Percentiles rank a stretch among this genome's conserved stretches.
Evolutionary conservation across 176 grass and related monocot genomes (phyloP).

Genomic region (Chloris gayana): DNA sequence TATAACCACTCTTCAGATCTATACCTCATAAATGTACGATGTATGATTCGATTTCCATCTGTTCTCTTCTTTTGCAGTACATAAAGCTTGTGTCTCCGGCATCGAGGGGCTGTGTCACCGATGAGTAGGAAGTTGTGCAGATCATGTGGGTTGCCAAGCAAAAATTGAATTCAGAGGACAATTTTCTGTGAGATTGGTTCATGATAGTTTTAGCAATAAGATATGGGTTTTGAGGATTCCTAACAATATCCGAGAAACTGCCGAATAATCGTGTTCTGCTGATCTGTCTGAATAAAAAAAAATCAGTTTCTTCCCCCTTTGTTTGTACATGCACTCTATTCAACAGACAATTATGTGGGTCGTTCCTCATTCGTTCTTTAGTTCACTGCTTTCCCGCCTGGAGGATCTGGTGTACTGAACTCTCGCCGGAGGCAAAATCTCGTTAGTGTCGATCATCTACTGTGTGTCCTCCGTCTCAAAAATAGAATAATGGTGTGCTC

Average conservation of each 20-base stretch:
- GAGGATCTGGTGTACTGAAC: not conserved
- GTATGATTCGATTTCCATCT: not conserved
- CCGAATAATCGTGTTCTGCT: conserved; percentile 17
- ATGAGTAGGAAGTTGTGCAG: conserved; percentile 52
- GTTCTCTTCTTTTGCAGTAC: conserved; percentile 59
- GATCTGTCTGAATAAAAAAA: not conserved
- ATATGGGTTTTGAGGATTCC: conserved; percentile 12
- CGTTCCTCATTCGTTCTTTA: too few relatives aligned
- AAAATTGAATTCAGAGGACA: not conserved
- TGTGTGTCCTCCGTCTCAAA: too few relatives aligned
- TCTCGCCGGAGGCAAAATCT: not conserved
- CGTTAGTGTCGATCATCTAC: too few relatives aligned
- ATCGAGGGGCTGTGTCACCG: conserved; percentile 82
- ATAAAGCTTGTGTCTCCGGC: conserved; percentile 87
- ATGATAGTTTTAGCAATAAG: conserved; percentile 36
- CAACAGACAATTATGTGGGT: not conserved
- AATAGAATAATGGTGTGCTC: too few relatives aligned
- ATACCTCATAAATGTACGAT: not conserved
- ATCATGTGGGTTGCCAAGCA: not conserved
- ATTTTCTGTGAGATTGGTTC: conserved; percentile 14
- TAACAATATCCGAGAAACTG: conserved; percentile 24
- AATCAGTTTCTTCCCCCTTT: not conserved
- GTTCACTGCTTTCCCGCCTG: not conserved
- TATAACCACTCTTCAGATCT: not conserved
- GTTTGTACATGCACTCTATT: not conserved